Evolutionary conservation across 352 stramenopile species (phyloP), one percentile per base, ranked within the genome.

Genomic region (Globisporangium echinulatum): DNA sequence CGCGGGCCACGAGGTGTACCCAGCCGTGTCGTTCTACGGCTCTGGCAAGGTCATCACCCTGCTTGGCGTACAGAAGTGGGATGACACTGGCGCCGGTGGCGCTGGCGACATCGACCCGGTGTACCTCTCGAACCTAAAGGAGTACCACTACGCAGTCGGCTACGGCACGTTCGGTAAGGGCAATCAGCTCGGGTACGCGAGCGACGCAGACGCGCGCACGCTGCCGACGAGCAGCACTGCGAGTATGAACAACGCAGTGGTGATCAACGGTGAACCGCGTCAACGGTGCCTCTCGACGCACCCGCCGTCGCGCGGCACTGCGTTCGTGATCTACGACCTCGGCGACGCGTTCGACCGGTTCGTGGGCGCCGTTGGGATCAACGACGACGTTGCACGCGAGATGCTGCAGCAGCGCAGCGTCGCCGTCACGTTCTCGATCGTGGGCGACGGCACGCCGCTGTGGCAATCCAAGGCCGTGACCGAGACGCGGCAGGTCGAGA

Each of bases 21-120:
- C 86, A 50, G 86, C 86, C 39, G 86, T 96, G 13, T 94, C 84
- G 13, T 96, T 96, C 48, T 96, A 96, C 56, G 86, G 86, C n/a
- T 94, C 86, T 0, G 86, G 86, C 0, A 96, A 96, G 62, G 86
- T 94, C 7, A 92, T 94, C 54, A 88, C 84, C 0, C 61, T 94
- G 33, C 69, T 93, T 42, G 71, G 81, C 33, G 69, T 94, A 5
- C 82, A 88, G 1, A 91, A 91, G 51, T 93, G 82, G 85, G 84
- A 93, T 48, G 78, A 90, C 49, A 52, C 69, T 14, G 66, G 75
- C 40, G 25, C 52, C 7, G 71, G 70, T 9, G 50, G 36, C 8
- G 62, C 63, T 7, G 25, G 25, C 1, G 46, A 64, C 15, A 38
- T 76, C 42, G 82, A 96, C 25, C 84, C 78, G 0, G 54, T 90